These are phyloP conservation scores for Oxalis stricta DNA, from an alignment of 441 rosid species.

Conservation along the genomic window DNA sequence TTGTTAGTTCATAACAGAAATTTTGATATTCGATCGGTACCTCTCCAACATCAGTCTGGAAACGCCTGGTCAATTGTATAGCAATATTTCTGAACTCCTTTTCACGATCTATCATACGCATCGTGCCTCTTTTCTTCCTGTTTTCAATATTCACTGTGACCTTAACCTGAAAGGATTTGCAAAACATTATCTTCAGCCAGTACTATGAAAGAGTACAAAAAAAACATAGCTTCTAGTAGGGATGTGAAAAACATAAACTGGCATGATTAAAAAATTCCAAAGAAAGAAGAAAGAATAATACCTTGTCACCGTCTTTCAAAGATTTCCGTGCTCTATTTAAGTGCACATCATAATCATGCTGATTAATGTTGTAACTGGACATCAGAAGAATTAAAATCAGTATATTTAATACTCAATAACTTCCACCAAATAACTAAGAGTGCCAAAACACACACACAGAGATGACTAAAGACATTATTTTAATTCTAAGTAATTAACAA, in stretches of 20 bases:
- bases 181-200: constrained; percentile 7
- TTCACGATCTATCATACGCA: constrained; percentile 90
- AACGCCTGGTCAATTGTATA: constrained; percentile 65
- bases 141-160: constrained; percentile 69
- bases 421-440: neutral
- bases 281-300: too few relatives aligned
- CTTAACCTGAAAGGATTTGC: constrained; percentile 57
- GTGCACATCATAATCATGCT: constrained; percentile 80
- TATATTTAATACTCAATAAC: neutral
- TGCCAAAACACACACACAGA: neutral
- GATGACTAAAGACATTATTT: too few relatives aligned
- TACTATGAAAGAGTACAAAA: neutral
- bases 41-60: constrained; percentile 86
- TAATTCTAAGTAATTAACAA: too few relatives aligned
- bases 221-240: neutral
- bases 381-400: neutral
- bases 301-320: constrained; percentile 91
- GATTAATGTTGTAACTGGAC: constrained; percentile 77
- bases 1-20: neutral
- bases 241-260: neutral
- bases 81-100: constrained; percentile 85
- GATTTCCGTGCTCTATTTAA: constrained; percentile 70
- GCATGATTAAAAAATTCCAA: neutral
- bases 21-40: constrained; percentile 15
- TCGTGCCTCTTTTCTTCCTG: too few relatives aligned